Conservation (phyloP, 2,329 filamentous ascomycete genomes). For the Sporothrix humicola region DNA sequence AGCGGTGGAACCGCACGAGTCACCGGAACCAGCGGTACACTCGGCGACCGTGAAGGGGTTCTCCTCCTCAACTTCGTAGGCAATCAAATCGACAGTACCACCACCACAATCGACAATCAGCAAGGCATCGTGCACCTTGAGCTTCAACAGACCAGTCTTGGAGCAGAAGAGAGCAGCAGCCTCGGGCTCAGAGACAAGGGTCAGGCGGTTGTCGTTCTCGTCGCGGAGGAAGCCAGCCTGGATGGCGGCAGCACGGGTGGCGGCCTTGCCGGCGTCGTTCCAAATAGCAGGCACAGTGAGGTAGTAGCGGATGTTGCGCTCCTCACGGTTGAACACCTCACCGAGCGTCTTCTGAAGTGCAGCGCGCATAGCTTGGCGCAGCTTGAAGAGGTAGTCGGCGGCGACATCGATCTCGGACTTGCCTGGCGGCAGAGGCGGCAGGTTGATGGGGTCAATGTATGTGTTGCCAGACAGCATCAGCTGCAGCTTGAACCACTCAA, state of each 20-base stretch:
- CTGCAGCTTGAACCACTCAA: slow-evolving; percentile 99
- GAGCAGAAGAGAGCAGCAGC: slow-evolving; percentile 97
- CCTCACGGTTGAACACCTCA: slow-evolving; percentile 96
- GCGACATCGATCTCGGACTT: slow-evolving; percentile 99
- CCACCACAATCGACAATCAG: slow-evolving; percentile 98
- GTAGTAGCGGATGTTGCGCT: slow-evolving; percentile 97
- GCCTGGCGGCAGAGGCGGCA: slow-evolving; percentile 93
- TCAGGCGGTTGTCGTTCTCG: slow-evolving; percentile 96
- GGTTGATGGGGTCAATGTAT: slow-evolving; percentile 98
- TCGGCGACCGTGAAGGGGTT: slow-evolving; percentile 96
- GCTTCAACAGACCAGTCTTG: slow-evolving; percentile 91
- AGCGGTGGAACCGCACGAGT: slow-evolving; percentile 97
- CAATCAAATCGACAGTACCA: slow-evolving; percentile 98
- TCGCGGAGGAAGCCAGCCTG: slow-evolving; percentile 96
- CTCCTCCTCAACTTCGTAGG: slow-evolving; percentile 98
- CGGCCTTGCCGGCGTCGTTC: slow-evolving; percentile 98
- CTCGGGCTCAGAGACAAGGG: slow-evolving; percentile 93
- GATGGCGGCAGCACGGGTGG: slow-evolving; percentile 92
- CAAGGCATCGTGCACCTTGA: slow-evolving; percentile 98
- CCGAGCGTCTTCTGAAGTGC: slow-evolving; percentile 95
- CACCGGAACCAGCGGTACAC: slow-evolving; percentile 95
- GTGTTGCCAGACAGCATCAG: slow-evolving; percentile 98
- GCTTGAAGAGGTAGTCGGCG: slow-evolving; percentile 98
- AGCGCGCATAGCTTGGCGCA: slow-evolving; percentile 94
- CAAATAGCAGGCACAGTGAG: slow-evolving; percentile 98